phyloP scores from a whole-genome alignment of 208 protist species.

The Leishmania braziliensis region DNA sequence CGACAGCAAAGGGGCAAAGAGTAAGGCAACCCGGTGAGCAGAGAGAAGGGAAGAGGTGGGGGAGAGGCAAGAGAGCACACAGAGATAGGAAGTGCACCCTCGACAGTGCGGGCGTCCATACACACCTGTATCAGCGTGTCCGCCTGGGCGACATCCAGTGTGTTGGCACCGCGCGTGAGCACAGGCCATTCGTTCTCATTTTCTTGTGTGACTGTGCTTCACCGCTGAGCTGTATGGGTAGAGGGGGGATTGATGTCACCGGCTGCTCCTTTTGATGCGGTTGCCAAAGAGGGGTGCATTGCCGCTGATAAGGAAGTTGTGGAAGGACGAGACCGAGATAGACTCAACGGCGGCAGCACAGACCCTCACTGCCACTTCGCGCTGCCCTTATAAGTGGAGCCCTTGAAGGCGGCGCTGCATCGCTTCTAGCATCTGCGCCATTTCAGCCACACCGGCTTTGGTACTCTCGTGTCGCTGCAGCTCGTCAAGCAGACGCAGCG shows the following conservation, averaged over 20 bases:
- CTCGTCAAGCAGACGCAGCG: conserved; percentile 19
- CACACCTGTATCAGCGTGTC: background rate
- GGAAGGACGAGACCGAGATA: background rate
- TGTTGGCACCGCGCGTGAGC: background rate
- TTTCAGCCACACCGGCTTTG: conserved; percentile 17
- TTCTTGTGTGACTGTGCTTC: background rate
- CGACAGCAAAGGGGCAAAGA: background rate
- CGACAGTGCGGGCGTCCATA: background rate
- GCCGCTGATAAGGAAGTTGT: background rate
- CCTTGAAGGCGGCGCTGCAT: conserved; percentile 27
- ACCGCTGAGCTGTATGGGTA: background rate
- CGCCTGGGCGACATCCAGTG: background rate
- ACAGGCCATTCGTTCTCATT: background rate
- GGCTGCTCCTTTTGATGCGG: background rate
- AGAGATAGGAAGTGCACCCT: too few relatives aligned
- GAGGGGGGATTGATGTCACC: background rate
- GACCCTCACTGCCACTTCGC: background rate
- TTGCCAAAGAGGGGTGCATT: too few relatives aligned
- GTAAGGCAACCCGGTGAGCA: background rate
- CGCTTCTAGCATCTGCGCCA: conserved; percentile 25
- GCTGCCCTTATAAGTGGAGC: background rate
- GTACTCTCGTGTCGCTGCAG: conserved; percentile 26
- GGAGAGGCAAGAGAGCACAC: background rate
- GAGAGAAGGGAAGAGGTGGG: background rate
- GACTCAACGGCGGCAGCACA: background rate